Percentiles rank a stretch among this genome's conserved stretches.
phyloP scores from a whole-genome alignment of 768 basidiomycete species.

The Tephrocybe sp. region DNA sequence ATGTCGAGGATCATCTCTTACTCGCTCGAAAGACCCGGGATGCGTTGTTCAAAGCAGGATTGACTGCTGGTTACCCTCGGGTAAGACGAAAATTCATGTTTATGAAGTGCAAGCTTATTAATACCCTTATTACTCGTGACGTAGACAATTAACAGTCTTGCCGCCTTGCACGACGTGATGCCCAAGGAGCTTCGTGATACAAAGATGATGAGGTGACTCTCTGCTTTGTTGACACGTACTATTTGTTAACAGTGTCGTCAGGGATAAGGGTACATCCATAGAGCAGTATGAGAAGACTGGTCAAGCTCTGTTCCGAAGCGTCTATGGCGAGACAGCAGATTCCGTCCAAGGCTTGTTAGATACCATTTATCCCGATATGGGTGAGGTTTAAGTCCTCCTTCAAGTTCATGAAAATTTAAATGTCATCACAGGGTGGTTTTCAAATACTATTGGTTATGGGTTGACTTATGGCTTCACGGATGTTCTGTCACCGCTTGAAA shows the following conservation, averaged over 20 bases:
- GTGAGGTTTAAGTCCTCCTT: slow-evolving; percentile 30
- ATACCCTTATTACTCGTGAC: background rate
- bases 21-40: slow-evolving; percentile 60
- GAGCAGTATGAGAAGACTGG: slow-evolving; percentile 43
- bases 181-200: slow-evolving; percentile 52
- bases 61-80: slow-evolving; percentile 56
- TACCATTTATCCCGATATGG: slow-evolving; percentile 60
- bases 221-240: background rate
- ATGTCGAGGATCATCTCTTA: slow-evolving; percentile 31
- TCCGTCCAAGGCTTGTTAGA: slow-evolving; percentile 45
- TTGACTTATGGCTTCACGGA: slow-evolving; percentile 48
- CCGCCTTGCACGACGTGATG: slow-evolving; percentile 46
- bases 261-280: slow-evolving; percentile 38
- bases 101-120: background rate
- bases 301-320: slow-evolving; percentile 37
- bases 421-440: slow-evolving; percentile 46
- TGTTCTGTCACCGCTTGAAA: slow-evolving; percentile 48
- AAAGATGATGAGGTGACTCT: slow-evolving; percentile 35
- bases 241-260: slow-evolving; percentile 16
- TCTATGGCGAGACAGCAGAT: slow-evolving; percentile 57
- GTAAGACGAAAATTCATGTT: slow-evolving; percentile 27
- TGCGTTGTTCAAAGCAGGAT: slow-evolving; percentile 58
- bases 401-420: background rate
- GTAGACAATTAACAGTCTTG: slow-evolving; percentile 58
- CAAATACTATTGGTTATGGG: slow-evolving; percentile 54